These are phyloP conservation scores for Cladophialophora carrionii DNA, from an alignment of 2,329 filamentous ascomycete species.

Conservation along the genomic window DNA sequence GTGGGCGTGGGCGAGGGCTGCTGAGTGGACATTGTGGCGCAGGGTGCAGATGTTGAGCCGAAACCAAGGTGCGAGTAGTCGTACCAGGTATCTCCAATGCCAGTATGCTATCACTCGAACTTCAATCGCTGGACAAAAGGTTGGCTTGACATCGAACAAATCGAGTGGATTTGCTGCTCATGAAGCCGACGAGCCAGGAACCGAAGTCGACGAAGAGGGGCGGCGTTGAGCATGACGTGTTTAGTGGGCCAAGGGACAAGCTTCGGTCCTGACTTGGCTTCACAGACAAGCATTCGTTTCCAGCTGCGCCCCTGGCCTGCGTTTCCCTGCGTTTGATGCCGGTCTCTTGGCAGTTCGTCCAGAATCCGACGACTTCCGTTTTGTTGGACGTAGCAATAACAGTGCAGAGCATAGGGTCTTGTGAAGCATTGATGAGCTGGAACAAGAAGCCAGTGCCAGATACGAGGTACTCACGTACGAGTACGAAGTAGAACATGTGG, in stretches of 20 bases:
- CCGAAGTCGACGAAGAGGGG: not conserved
- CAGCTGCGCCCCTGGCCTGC: not conserved
- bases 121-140: not conserved
- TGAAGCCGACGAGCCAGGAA: slow-evolving; percentile 5
- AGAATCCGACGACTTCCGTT: not conserved
- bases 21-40: slow-evolving; percentile 27
- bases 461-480: not conserved
- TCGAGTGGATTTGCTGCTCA: not conserved
- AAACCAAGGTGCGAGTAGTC: not conserved
- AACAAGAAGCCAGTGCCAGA: not conserved
- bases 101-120: not conserved
- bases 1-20: not conserved
- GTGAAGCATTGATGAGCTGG: not conserved
- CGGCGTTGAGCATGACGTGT: slow-evolving; percentile 3
- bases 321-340: not conserved
- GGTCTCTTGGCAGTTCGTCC: not conserved
- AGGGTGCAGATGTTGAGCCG: slow-evolving; percentile 4
- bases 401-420: not conserved
- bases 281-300: slow-evolving; percentile 9
- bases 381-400: not conserved
- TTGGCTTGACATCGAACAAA: slow-evolving; percentile 4
- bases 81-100: no score
- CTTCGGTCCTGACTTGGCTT: slow-evolving; percentile 14
- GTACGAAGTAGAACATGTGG: not conserved
- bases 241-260: not conserved